Evolutionary conservation across 768 basidiomycete genomes (phyloP), one percentile per base, ranked within the genome.

Genomic region (Pleurotus platypus): DNA sequence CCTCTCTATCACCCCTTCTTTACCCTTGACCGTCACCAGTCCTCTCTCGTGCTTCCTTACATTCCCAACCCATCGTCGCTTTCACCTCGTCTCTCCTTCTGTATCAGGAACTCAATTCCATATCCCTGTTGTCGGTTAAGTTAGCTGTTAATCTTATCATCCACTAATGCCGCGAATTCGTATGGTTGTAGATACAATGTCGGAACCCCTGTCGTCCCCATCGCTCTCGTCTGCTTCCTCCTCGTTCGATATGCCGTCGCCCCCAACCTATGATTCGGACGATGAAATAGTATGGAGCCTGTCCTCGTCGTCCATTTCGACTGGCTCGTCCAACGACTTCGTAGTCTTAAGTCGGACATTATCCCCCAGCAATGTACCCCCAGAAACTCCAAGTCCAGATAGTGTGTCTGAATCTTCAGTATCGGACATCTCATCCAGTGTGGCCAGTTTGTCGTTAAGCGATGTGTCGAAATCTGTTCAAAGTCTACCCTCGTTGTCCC

Each of bases 261-360:
- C 55, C 15, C 62, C 45, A 48, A 59, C 51, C 26, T 65, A 67
- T 8, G 71, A 72, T 57, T 80, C 78, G 0, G 82, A 81, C 61
- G 83, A 86, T 60, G 81, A 84, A 64, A 80, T 86, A 45, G 78
- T 85, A 16, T 83, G 78, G 75, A 70, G 64, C 40, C 62, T 77
- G 46, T 65, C 69, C 20, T 66, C 69, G 11, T 67, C 67, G 26
- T 53, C 60, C 35, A 57, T 56, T 42, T 68, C 65, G 40, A 67
- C 67, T 11, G 67, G 71, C 20, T 77, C 76, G 9, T 80, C 80
- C 61, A 75, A 79, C 47, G 83, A 84, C 56, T 82, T 78, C 63
- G 77, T 83, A 49, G 65, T 83, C 53, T 70, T 84, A 56, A 74
- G 51, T 70, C 58, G 62, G 68, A 49, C 70, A 69, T 9, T 62